phyloP scores from a whole-genome alignment of 345 rosid species.

The Balakata baccata region DNA sequence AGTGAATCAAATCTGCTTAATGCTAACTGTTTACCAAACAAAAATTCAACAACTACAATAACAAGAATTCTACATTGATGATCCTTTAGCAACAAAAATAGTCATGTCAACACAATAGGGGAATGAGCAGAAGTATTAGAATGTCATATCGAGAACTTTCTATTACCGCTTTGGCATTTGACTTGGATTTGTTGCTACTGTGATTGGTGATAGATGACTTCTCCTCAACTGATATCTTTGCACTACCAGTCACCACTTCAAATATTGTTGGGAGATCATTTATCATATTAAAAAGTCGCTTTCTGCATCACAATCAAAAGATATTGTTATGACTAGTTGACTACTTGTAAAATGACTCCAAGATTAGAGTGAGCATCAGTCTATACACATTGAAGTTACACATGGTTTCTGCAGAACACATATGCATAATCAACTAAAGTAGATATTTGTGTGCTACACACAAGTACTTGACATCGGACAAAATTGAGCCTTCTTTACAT shows the following conservation, averaged over 20 bases:
- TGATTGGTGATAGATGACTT: constrained; percentile 63
- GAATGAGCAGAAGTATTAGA: neutral
- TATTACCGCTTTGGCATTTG: constrained; percentile 59
- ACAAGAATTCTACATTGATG: neutral
- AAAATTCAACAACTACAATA: neutral
- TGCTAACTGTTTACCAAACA: neutral
- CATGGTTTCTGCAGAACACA: neutral
- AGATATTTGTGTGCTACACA: neutral
- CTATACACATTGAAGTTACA: neutral
- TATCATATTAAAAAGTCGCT: constrained; percentile 73
- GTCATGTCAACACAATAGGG: neutral
- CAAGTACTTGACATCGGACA: neutral
- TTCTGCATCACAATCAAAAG: constrained; percentile 46
- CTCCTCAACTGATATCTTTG: constrained; percentile 63
- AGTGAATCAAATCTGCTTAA: neutral
- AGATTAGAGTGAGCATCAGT: constrained; percentile 1
- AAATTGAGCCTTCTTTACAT: neutral
- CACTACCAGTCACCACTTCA: constrained; percentile 67
- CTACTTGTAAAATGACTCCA: constrained; percentile 1
- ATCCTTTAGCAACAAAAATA: neutral
- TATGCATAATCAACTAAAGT: neutral
- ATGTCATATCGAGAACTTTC: neutral
- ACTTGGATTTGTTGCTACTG: constrained; percentile 66
- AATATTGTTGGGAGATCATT: constrained; percentile 82
- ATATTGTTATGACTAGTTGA: neutral